Conservation (phyloP, 345 rosid genomes). For the Triadica sebifera region DNA sequence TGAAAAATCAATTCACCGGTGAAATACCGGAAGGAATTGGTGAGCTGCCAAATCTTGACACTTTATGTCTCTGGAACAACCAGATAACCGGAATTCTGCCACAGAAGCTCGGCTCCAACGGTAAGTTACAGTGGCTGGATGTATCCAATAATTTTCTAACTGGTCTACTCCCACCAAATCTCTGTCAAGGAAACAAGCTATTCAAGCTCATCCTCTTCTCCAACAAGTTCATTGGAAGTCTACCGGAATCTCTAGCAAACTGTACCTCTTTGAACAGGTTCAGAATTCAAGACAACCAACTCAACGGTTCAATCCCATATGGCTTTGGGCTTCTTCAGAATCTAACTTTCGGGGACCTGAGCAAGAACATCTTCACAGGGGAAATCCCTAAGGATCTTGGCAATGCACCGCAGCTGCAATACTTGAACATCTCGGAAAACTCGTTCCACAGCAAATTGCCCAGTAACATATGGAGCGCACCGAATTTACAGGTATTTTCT, state of each 20-base stretch:
- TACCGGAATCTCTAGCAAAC: slow-evolving; percentile 53
- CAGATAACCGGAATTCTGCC: slow-evolving; percentile 68
- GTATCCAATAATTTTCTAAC: slow-evolving; percentile 71
- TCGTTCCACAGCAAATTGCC: slow-evolving; percentile 52
- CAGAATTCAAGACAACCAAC: slow-evolving; percentile 59
- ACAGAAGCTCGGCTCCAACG: slow-evolving; percentile 63
- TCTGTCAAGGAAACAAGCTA: slow-evolving; percentile 72
- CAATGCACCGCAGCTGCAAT: slow-evolving; percentile 54
- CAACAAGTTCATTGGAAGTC: slow-evolving; percentile 49
- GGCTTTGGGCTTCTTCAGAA: slow-evolving; percentile 69
- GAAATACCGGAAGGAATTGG: slow-evolving; percentile 65
- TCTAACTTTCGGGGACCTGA: slow-evolving; percentile 64
- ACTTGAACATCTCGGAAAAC: slow-evolving; percentile 72
- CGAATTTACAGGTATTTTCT: slow-evolving; percentile 64
- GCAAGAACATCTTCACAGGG: slow-evolving; percentile 66
- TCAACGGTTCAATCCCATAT: slow-evolving; percentile 65
- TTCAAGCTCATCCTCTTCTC: slow-evolving; percentile 83
- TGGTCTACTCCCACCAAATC: slow-evolving; percentile 69
- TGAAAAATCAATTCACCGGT: slow-evolving; percentile 57
- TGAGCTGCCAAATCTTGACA: slow-evolving; percentile 54
- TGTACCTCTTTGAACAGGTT: slow-evolving; percentile 67
- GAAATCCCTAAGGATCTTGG: slow-evolving; percentile 71
- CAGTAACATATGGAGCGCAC: slow-evolving; percentile 57
- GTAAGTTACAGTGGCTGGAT: slow-evolving; percentile 55
- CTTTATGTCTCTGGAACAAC: slow-evolving; percentile 71